A percentile compares a stretch with the other conserved stretches of the same genome.
These are phyloP conservation scores for Brassica juncea DNA, from an alignment of 345 rosid species.

Conservation along the genomic window DNA sequence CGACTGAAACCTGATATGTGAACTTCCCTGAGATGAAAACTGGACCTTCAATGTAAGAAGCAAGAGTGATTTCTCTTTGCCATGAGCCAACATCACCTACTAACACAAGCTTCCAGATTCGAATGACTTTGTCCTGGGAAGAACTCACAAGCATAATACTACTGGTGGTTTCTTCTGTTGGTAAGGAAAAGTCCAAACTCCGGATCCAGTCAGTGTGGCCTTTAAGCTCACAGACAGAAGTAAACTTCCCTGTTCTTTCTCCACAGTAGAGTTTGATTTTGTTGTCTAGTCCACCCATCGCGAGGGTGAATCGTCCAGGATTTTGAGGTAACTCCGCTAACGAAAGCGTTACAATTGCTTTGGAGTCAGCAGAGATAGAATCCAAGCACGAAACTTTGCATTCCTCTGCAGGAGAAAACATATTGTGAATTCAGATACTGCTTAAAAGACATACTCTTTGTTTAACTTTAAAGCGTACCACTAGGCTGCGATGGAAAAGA, in stretches of 20 bases:
- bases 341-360: slow-evolving; percentile 82
- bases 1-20: slow-evolving; percentile 86
- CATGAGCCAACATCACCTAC: slow-evolving; percentile 40
- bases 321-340: slow-evolving; percentile 75
- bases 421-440: background rate
- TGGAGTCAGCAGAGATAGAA: slow-evolving; percentile 65
- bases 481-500: slow-evolving; percentile 50
- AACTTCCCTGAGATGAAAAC: slow-evolving; percentile 58
- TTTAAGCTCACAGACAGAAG: slow-evolving; percentile 80
- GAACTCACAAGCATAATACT: slow-evolving; percentile 86
- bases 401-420: slow-evolving; percentile 51
- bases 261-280: slow-evolving; percentile 77
- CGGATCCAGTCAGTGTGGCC: slow-evolving; percentile 97
- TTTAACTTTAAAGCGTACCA: slow-evolving; percentile 43
- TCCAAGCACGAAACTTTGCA: slow-evolving; percentile 64
- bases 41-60: slow-evolving; percentile 93
- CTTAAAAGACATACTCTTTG: background rate
- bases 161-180: slow-evolving; percentile 44
- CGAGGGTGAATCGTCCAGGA: slow-evolving; percentile 56
- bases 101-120: slow-evolving; percentile 78
- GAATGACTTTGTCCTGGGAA: slow-evolving; percentile 90
- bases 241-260: slow-evolving; percentile 73
- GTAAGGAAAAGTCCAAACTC: slow-evolving; percentile 93
- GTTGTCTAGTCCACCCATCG: slow-evolving; percentile 91
- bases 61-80: slow-evolving; percentile 62